These are phyloP conservation scores for Coccomyxa subellipsoidea DNA, from an alignment of 163 green algal species.

Conservation along the genomic window DNA sequence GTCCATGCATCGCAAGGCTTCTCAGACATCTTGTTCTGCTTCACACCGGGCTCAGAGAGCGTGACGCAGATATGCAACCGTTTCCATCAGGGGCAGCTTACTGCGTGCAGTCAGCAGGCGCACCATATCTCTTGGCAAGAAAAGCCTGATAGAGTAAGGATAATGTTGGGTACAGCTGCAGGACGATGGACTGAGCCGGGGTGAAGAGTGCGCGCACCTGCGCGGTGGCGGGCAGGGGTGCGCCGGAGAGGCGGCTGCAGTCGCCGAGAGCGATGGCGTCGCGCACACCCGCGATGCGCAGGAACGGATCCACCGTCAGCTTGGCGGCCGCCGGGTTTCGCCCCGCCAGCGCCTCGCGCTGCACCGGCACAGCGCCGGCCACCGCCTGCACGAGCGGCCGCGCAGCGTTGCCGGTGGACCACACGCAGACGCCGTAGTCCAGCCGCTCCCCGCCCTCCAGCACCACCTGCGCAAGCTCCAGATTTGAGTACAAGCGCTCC, in stretches of 20 bases:
- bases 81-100: too few relatives aligned
- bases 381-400: slow-evolving; percentile 41
- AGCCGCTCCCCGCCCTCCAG: slow-evolving; percentile 40
- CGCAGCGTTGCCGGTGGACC: slow-evolving; percentile 54
- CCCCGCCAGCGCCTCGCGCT: not conserved
- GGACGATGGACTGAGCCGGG: too few relatives aligned
- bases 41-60: too few relatives aligned
- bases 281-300: slow-evolving; percentile 54
- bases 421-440: slow-evolving; percentile 59
- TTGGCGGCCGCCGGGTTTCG: slow-evolving; percentile 28
- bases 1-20: too few relatives aligned
- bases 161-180: too few relatives aligned
- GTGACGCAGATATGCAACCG: too few relatives aligned
- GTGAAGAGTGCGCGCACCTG: slow-evolving; percentile 45
- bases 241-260: slow-evolving; percentile 43
- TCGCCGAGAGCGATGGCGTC: slow-evolving; percentile 68
- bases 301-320: slow-evolving; percentile 66
- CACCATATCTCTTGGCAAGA: too few relatives aligned
- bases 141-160: too few relatives aligned
- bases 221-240: slow-evolving; percentile 55
- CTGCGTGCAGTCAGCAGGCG: too few relatives aligned
- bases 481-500: too few relatives aligned
- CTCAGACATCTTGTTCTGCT: too few relatives aligned
- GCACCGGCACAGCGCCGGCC: not conserved
- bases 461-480: slow-evolving; percentile 27